Evolutionary conservation across 2,329 filamentous ascomycete genomes (phyloP), one percentile per base, ranked within the genome.

Genomic region (Verticillium albo-atrum): DNA sequence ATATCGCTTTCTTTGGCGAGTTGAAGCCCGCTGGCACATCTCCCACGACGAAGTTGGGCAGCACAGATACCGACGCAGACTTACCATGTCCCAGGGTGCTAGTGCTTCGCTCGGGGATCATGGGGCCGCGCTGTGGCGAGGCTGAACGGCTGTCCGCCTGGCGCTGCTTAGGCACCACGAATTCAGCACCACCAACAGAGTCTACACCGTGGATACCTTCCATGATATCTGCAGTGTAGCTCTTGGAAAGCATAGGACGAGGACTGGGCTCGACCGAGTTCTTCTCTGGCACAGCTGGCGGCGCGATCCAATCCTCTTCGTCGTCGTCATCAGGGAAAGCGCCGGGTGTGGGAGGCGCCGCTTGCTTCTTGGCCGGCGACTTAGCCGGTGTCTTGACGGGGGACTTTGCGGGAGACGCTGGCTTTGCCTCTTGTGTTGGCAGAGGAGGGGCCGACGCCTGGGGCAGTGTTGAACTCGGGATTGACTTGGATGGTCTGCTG

Each of bases 191-290:
- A 17, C 80, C 73, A 58, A 80, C 75, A 50, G 75, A 82, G 20
- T 76, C 74, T 61, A 80, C 83, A 34, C 76, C 76, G 58, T 77
- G 75, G 26, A 83, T 75, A 4, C 77, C 79, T 66, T 88, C 85
- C 80, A 87, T 85, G 6, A 84, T 73, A 67, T 89, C 85, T 1
- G 83, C 76, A 27, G 87, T 81, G 60, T 86, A 77, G 65, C 82
- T 87, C 72, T 88, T 91, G 3, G 78, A 71, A 26, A 89, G 72
- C 34, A 73, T 77, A 17, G 83, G 83, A 58, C 83, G 80, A 9
- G 78, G 77, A 58, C 74, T 80, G 54, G 72, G 74, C n/a, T 70
- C 64, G 10, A 70, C 70, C 3, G 71, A 69, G 35, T 69, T 69
- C 62, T 60, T 73, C 64, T 68, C 61, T 59, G 62, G 71, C n/a